Evolutionary conservation across 2,329 filamentous ascomycete species (phyloP).

Genomic region (Davidsoniella virescens): DNA sequence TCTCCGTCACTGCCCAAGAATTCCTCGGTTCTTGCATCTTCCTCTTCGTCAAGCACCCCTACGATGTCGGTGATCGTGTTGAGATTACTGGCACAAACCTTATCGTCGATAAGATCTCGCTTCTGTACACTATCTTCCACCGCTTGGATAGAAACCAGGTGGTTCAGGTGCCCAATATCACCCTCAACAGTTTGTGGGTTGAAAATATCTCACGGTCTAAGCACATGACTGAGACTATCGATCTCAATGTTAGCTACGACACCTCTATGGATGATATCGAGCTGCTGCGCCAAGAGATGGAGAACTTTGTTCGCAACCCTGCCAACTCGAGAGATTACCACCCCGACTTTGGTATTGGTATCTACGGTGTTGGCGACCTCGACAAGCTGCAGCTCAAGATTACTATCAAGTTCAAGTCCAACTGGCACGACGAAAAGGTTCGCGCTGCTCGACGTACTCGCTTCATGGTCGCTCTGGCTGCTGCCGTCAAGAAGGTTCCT

Average conservation of each 20-base stretch:
- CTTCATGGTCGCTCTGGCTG: slow-evolving; percentile 86
- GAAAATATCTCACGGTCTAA: slow-evolving; percentile 87
- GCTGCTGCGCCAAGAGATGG: slow-evolving; percentile 67
- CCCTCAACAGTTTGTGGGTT: slow-evolving; percentile 83
- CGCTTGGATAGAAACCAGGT: slow-evolving; percentile 68
- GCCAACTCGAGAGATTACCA: slow-evolving; percentile 89
- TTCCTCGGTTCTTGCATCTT: slow-evolving; percentile 98
- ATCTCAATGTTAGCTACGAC: slow-evolving; percentile 67
- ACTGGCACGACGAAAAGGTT: slow-evolving; percentile 76
- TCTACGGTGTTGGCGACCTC: slow-evolving; percentile 65
- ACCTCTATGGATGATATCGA: slow-evolving; percentile 84
- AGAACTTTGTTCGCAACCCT: slow-evolving; percentile 63
- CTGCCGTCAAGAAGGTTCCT: slow-evolving; percentile 73
- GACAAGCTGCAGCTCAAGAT: slow-evolving; percentile 75
- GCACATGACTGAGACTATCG: slow-evolving; percentile 75
- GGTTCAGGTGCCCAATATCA: slow-evolving; percentile 68
- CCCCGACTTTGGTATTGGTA: slow-evolving; percentile 62
- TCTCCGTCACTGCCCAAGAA: slow-evolving; percentile 81
- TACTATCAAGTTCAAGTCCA: slow-evolving; percentile 81
- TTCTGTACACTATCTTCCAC: slow-evolving; percentile 84
- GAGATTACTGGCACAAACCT: slow-evolving; percentile 52
- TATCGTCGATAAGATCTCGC: slow-evolving; percentile 81
- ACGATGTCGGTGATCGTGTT: slow-evolving; percentile 86
- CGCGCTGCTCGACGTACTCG: slow-evolving; percentile 73
- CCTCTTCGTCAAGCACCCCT: slow-evolving; percentile 95